Conservation (phyloP, 257 asterid species). For the Plantago ovata region DNA sequence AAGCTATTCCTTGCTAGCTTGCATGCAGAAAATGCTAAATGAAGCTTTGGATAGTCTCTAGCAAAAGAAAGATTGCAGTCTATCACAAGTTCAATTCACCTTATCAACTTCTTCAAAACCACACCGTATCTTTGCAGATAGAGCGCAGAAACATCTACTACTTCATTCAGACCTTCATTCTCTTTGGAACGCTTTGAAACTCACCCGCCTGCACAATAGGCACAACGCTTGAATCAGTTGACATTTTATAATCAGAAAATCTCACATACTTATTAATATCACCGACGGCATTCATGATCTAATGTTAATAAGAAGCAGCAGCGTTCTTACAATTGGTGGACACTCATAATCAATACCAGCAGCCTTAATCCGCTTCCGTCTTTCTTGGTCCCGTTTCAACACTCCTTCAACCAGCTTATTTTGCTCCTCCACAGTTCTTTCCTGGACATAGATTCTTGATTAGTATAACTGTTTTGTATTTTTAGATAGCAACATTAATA, state of each 20-base stretch:
- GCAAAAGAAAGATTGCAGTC: too few relatives aligned
- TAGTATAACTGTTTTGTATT: conserved; percentile 1
- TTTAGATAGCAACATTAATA: neutral
- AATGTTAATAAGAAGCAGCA: neutral
- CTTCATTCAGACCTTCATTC: conserved; percentile 32
- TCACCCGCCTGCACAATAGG: conserved; percentile 52
- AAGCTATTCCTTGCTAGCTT: too few relatives aligned
- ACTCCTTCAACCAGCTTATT: conserved; percentile 55
- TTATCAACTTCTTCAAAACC: too few relatives aligned
- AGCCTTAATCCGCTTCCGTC: conserved; percentile 74
- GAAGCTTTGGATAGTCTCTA: too few relatives aligned
- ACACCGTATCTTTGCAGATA: too few relatives aligned
- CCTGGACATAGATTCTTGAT: conserved; percentile 31
- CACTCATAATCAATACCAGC: conserved; percentile 84
- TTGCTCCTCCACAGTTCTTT: conserved; percentile 63
- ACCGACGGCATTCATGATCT: neutral
- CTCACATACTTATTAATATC: neutral
- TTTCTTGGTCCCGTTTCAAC: conserved; percentile 56
- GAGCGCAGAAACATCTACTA: too few relatives aligned
- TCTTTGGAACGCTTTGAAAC: conserved; percentile 62
- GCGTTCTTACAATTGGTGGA: conserved; percentile 71
- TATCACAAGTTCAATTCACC: too few relatives aligned
- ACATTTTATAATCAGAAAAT: neutral
- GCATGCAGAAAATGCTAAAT: too few relatives aligned
- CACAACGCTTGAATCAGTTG: neutral